phyloP scores from a whole-genome alignment of 176 grass and related monocot genomes.

The Saccharum officinarum region DNA sequence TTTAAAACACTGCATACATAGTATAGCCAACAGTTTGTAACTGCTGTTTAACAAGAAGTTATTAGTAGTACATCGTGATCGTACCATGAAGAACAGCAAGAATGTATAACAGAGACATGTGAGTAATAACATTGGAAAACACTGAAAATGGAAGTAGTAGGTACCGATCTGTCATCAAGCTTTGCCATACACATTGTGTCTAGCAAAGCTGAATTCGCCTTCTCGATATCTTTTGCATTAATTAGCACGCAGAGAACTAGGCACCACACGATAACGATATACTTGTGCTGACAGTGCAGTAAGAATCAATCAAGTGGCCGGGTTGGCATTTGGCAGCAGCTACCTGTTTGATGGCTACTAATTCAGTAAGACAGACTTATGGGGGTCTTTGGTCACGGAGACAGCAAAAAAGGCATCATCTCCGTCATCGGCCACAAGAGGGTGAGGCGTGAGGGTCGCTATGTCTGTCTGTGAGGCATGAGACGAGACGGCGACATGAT shows the following conservation, averaged over 20 bases:
- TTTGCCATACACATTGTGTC: too few species aligned
- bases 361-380: too few species aligned
- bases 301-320: too few species aligned
- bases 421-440: background rate
- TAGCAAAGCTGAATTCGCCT: background rate
- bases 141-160: too few species aligned
- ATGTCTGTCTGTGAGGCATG: background rate
- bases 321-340: too few species aligned
- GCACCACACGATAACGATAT: background rate
- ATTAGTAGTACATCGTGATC: background rate
- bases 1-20: background rate
- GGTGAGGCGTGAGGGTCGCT: too few species aligned
- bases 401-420: background rate
- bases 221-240: background rate
- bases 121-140: background rate
- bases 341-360: too few species aligned
- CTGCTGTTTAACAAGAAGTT: background rate
- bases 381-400: background rate
- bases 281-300: too few species aligned
- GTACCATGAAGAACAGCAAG: background rate
- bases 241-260: too few species aligned
- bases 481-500: too few species aligned
- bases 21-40: background rate
- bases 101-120: background rate
- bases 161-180: too few species aligned